Conservation (phyloP, 805 yeast species). For the Henningerozyma blattae region DNA sequence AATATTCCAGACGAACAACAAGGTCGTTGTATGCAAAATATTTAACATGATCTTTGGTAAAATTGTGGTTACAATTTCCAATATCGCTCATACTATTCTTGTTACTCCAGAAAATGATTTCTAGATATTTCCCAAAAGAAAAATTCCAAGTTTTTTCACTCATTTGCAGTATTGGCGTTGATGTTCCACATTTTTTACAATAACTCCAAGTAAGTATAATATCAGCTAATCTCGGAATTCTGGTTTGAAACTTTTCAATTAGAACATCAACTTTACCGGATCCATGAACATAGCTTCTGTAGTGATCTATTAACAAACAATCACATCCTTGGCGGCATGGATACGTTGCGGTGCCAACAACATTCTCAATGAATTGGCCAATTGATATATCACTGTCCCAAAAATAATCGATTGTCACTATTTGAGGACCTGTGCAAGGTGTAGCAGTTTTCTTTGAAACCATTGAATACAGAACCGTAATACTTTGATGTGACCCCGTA, state of each 20-base stretch:
- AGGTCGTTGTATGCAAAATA: conserved; percentile 73
- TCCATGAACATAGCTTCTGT: conserved; percentile 81
- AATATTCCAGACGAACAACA: conserved; percentile 70
- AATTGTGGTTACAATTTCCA: conserved; percentile 69
- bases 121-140: conserved; percentile 89
- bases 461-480: conserved; percentile 68
- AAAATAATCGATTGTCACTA: conserved; percentile 75
- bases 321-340: conserved; percentile 79
- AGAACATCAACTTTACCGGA: conserved; percentile 68
- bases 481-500: conserved; percentile 65
- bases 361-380: conserved; percentile 79
- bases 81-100: conserved; percentile 41
- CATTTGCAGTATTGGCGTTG: conserved; percentile 71
- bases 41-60: conserved; percentile 68
- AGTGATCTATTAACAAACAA: conserved; percentile 56
- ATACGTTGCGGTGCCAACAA: conserved; percentile 52
- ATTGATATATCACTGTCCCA: conserved; percentile 84
- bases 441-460: conserved; percentile 77
- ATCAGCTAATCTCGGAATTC: conserved; percentile 48
- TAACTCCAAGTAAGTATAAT: conserved; percentile 83
- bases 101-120: conserved; percentile 67
- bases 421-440: conserved; percentile 86
- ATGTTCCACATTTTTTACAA: conserved; percentile 66
- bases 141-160: conserved; percentile 80
- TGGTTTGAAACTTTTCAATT: conserved; percentile 48